phyloP scores from a whole-genome alignment of 1,139 yeast species.

The Kurtzmaniella quercitrusa region DNA sequence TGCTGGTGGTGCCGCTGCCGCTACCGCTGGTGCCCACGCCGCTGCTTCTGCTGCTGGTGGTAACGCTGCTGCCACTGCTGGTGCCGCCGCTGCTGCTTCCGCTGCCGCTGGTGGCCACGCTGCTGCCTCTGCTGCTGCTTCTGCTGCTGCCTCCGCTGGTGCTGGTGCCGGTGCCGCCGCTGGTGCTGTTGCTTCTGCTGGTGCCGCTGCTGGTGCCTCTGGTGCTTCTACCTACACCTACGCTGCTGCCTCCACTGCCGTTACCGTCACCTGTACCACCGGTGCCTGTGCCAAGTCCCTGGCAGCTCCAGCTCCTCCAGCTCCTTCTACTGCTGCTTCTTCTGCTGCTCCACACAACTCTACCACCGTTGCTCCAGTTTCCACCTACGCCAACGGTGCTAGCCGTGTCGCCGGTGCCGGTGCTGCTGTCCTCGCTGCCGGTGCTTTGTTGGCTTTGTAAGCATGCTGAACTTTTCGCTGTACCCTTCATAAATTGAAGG shows the following conservation, averaged over 20 bases:
- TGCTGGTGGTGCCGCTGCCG: neutral
- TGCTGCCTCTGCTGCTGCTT: neutral
- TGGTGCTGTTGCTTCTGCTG: slow-evolving; percentile 16
- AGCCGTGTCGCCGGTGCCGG: slow-evolving; percentile 34
- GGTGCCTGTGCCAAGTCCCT: neutral
- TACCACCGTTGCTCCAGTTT: slow-evolving; percentile 22
- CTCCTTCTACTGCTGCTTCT: slow-evolving; percentile 20
- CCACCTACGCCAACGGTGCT: slow-evolving; percentile 15
- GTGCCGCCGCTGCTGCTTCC: neutral
- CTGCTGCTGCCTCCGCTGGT: neutral
- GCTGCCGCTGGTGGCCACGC: neutral
- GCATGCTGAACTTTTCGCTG: neutral
- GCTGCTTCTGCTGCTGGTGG: slow-evolving; percentile 1
- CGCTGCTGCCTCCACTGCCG: slow-evolving; percentile 8
- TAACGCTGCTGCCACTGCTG: neutral
- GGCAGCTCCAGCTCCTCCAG: slow-evolving; percentile 11
- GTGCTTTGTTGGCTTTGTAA: slow-evolving; percentile 19
- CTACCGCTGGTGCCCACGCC: neutral
- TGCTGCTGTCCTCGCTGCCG: slow-evolving; percentile 40
- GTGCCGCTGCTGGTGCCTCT: neutral
- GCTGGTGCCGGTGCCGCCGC: neutral
- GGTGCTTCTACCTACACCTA: neutral
- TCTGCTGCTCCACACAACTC: slow-evolving; percentile 13
- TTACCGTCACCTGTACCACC: slow-evolving; percentile 7
- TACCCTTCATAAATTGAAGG: slow-evolving; percentile 1